These are phyloP conservation scores for Hypoxylon perforatum DNA, from an alignment of 495 filamentous ascomycete species.

Conservation along the genomic window DNA sequence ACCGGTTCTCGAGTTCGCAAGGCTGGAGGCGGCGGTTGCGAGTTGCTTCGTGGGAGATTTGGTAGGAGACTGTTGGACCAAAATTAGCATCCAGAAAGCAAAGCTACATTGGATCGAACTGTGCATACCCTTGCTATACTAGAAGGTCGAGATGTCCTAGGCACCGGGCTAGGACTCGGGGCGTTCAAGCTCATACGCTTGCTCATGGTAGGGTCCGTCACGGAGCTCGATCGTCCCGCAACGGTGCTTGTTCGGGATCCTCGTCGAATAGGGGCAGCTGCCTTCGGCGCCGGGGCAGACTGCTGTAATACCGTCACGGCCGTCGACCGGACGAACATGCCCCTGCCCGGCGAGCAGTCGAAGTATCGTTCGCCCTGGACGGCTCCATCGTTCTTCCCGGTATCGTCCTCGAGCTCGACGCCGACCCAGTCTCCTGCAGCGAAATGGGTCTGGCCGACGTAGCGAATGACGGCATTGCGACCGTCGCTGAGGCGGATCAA, in stretches of 20 bases:
- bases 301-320: conserved; percentile 71
- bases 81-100: conserved; percentile 29
- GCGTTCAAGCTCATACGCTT: conserved; percentile 76
- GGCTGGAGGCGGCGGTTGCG: conserved; percentile 64
- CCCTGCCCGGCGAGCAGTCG: conserved; percentile 78
- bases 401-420: conserved; percentile 83
- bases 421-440: conserved; percentile 88
- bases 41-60: conserved; percentile 86
- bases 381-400: conserved; percentile 94
- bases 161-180: conserved; percentile 71
- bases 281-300: conserved; percentile 56
- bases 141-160: conserved; percentile 62
- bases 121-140: conserved; percentile 68
- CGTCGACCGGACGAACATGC: conserved; percentile 86
- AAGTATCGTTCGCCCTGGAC: conserved; percentile 93
- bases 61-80: conserved; percentile 69
- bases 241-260: conserved; percentile 44
- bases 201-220: conserved; percentile 60
- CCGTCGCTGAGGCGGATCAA: conserved; percentile 78
- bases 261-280: conserved; percentile 42
- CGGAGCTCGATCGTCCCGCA: conserved; percentile 45
- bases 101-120: background rate
- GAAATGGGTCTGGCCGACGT: conserved; percentile 81
- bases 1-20: conserved; percentile 68
- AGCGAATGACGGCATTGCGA: conserved; percentile 80